Base-by-base conservation (phyloP, 176 grass and related monocot genomes). In the Aegilops tauschii region DNA sequence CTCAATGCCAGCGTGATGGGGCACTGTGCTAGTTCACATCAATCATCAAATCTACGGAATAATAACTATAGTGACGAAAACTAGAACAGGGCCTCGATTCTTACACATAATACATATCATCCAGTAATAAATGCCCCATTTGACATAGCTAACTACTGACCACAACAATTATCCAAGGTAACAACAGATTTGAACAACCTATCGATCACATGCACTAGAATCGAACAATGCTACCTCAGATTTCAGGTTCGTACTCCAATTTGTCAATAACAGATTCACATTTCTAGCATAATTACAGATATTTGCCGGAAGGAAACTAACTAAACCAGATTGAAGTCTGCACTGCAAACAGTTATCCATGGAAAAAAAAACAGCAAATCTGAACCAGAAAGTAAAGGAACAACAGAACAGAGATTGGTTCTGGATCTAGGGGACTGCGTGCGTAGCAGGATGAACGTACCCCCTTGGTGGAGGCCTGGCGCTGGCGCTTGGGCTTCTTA, bases 381-480 rank as follows among this genome's bases (percentile, higher is more conserved):
- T 36, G 11, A 82, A 69, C 72, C 3, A 69, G 12, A 61, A 18
- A 36, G 39, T 23, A 25, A 0, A 7, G 0, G 12, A 73, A 17
- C 6, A 5, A 59, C 17, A 52, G 3, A 30, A 28, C 5, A 18
- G 18, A 47, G 4, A 6, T 7, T 1, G n/a, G 73, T 20, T 16
- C 9, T 30, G 42, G 85, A 91, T 81, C 81, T 81, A 1, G 29
- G 29, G 2, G 14, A 1, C 5, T 1, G 73, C 3, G 6, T 7
- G 61, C 14, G 13, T 16, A 28, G 25, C 42, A 5, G 18, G 13
- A 31, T 45, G 37, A 73, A 84, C 77, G 17, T 89, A 94, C 94
- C 83, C 95, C 95, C n/a, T 97, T 97, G 87, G 94, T 97, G 75
- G 94, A 97, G 63, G 90, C 86, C 83, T 97, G 92, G 69, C 86